Conservation (phyloP, 306 rosid genomes). For the Lablab purpureus region DNA sequence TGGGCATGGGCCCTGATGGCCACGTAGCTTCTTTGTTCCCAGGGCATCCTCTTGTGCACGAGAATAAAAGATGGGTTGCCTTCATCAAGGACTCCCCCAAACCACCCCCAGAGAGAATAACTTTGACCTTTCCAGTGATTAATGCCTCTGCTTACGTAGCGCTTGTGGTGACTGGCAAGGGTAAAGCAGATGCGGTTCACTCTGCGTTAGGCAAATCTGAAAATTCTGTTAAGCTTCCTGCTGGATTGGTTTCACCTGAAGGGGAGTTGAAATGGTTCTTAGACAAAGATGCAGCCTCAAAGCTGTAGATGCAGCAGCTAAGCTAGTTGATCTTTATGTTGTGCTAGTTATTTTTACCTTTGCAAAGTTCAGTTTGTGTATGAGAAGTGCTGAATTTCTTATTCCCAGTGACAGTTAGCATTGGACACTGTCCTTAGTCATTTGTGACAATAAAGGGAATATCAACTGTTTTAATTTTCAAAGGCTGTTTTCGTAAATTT, state of each 20-base stretch:
- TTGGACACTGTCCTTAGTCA: constrained; percentile 18
- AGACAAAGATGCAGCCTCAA: constrained; percentile 88
- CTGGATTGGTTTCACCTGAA: constrained; percentile 74
- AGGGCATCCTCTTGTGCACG: constrained; percentile 79
- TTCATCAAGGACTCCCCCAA: constrained; percentile 88
- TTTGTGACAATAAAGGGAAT: constrained; percentile 47
- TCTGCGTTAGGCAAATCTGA: constrained; percentile 57
- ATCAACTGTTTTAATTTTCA: constrained; percentile 20
- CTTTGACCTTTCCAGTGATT: constrained; percentile 87
- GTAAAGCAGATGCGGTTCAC: constrained; percentile 72
- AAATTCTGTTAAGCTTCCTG: constrained; percentile 71
- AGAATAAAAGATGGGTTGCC: constrained; percentile 84
- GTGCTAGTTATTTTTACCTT: constrained; percentile 33
- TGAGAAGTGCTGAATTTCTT: constrained; percentile 28
- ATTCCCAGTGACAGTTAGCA: constrained; percentile 30
- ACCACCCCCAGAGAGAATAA: constrained; percentile 93
- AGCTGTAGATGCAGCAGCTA: constrained; percentile 61
- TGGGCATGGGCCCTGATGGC: constrained; percentile 99
- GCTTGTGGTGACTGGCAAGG: constrained; percentile 75
- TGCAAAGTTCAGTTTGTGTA: constrained; percentile 19
- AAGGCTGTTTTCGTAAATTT: constrained; percentile 25
- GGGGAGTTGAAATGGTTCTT: constrained; percentile 88
- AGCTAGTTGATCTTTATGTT: constrained; percentile 38
- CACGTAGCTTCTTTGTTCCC: constrained; percentile 97
- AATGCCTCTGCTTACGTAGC: constrained; percentile 77